Conservation (phyloP, 2,329 filamentous ascomycete species). For the Shiraia sp. region DNA sequence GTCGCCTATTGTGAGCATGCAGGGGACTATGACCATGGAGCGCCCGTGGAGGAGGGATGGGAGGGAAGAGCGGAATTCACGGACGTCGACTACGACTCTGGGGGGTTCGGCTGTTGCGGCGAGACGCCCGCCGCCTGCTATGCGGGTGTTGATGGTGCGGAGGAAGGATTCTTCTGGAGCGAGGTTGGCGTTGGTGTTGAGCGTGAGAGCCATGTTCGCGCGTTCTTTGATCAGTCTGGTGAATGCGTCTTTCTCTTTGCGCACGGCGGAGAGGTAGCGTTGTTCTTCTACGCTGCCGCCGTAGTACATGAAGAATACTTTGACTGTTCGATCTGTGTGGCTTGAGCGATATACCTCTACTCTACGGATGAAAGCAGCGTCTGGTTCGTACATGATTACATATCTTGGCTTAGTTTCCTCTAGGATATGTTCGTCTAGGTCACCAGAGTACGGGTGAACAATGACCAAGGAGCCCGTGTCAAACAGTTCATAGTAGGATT, state of each 20-base stretch:
- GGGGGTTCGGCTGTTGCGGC: conserved; percentile 84
- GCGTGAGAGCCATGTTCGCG: conserved; percentile 85
- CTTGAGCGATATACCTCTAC: conserved; percentile 96
- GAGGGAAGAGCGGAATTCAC: conserved; percentile 91
- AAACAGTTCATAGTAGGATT: conserved; percentile 88
- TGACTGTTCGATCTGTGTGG: conserved; percentile 83
- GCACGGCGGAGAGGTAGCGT: conserved; percentile 82
- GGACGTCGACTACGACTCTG: conserved; percentile 90
- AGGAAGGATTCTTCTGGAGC: conserved; percentile 91
- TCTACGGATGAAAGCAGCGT: conserved; percentile 88
- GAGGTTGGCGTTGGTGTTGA: conserved; percentile 67
- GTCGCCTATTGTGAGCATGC: conserved; percentile 94
- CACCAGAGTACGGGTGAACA: conserved; percentile 91
- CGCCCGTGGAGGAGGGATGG: conserved; percentile 89
- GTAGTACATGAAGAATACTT: conserved; percentile 97
- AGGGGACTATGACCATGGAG: conserved; percentile 85
- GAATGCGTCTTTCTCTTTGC: conserved; percentile 96
- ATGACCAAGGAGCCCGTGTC: conserved; percentile 88
- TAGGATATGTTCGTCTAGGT: conserved; percentile 93
- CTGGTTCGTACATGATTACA: conserved; percentile 98
- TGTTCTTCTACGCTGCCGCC: conserved; percentile 94
- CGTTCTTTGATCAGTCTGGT: conserved; percentile 94
- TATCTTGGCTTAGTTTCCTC: conserved; percentile 93
- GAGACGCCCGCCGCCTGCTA: conserved; percentile 87
- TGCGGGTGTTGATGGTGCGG: conserved; percentile 93